Percentiles rank a stretch among this genome's conserved stretches.
Conservation (phyloP, 805 yeast species). For the Sugiyamaella chiloensis region DNA sequence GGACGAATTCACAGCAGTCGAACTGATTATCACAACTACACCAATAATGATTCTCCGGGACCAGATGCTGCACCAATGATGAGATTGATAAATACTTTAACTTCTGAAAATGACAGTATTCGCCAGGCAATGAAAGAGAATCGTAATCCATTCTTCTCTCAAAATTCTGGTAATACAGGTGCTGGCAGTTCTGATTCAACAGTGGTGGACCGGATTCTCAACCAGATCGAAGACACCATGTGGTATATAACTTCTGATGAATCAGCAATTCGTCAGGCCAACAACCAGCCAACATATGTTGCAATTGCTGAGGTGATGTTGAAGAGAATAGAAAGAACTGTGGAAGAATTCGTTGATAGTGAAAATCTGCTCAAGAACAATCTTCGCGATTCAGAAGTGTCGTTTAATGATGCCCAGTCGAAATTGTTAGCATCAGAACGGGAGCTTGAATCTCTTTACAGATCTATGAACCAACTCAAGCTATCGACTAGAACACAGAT, state of each 20-base stretch:
- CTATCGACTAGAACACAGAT: neutral
- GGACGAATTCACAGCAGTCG: neutral
- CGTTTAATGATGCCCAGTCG: neutral
- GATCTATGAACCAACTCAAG: conserved; percentile 1
- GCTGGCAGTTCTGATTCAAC: neutral
- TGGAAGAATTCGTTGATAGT: neutral
- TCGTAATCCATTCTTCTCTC: conserved; percentile 4
- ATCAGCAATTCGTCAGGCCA: neutral
- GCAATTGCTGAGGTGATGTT: conserved; percentile 1
- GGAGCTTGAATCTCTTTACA: conserved; percentile 5
- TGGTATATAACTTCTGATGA: conserved; percentile 1
- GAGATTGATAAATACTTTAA: conserved; percentile 1
- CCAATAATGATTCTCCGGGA: neutral
- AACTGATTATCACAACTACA: neutral
- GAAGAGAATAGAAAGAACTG: neutral
- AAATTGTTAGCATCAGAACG: conserved; percentile 6
- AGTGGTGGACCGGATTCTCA: neutral
- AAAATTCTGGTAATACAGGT: neutral
- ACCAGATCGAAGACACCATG: conserved; percentile 2
- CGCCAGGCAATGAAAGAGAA: conserved; percentile 10
- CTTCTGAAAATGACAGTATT: conserved; percentile 9
- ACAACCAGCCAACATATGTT: conserved; percentile 1
- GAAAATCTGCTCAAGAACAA: neutral
- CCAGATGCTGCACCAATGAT: conserved; percentile 8
- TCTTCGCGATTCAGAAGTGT: neutral